Evolutionary conservation across 768 basidiomycete genomes (phyloP).

Genomic region (Chiua virens): DNA sequence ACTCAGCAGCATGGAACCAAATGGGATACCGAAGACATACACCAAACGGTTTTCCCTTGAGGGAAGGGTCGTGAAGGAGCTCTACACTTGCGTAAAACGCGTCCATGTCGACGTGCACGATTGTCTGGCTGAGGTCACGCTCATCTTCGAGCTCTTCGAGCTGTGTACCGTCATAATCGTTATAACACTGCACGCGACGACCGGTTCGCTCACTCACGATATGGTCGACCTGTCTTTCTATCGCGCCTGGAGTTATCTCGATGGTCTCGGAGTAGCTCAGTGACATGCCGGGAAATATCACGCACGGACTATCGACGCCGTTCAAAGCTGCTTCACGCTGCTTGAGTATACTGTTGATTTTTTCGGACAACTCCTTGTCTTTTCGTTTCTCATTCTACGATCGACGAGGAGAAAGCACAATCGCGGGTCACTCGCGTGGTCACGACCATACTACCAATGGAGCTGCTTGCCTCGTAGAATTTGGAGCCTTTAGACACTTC

Average conservation of each 20-base stretch:
- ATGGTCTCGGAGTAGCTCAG: not conserved
- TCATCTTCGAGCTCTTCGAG: slow-evolving; percentile 69
- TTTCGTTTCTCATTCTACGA: slow-evolving; percentile 84
- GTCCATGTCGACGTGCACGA: slow-evolving; percentile 97
- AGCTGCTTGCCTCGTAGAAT: slow-evolving; percentile 70
- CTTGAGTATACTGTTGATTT: slow-evolving; percentile 69
- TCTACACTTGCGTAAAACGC: slow-evolving; percentile 89
- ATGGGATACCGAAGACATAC: slow-evolving; percentile 37
- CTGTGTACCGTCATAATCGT: slow-evolving; percentile 23
- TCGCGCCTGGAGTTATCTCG: slow-evolving; percentile 39
- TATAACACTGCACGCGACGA: not conserved
- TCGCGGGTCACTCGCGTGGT: not conserved
- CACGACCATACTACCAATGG: not conserved
- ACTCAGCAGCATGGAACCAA: slow-evolving; percentile 1
- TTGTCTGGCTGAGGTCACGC: slow-evolving; percentile 77
- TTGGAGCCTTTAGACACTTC: slow-evolving; percentile 92
- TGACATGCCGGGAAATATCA: slow-evolving; percentile 6
- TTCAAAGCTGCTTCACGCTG: slow-evolving; percentile 58
- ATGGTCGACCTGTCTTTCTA: slow-evolving; percentile 68
- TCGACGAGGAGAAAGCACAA: not conserved
- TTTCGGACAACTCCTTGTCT: slow-evolving; percentile 79
- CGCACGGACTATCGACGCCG: slow-evolving; percentile 58
- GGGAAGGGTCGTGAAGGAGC: slow-evolving; percentile 59
- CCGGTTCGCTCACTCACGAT: slow-evolving; percentile 49
- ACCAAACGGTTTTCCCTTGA: slow-evolving; percentile 72